Base-by-base conservation (phyloP, 139 green algal species). In the Pleodorina starrii region DNA sequence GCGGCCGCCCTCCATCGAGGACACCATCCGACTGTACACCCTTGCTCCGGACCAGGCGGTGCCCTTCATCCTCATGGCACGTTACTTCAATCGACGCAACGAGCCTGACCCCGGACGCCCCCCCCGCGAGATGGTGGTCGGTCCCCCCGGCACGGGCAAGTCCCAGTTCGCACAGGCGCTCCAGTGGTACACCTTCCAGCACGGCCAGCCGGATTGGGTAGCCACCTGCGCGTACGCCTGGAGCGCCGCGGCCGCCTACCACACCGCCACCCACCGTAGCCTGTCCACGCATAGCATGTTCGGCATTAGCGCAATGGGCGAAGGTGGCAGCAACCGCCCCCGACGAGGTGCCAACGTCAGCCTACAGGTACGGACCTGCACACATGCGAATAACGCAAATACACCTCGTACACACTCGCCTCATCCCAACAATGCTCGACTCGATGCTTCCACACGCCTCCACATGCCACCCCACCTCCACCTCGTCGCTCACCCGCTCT, bases 101-200 rank as follows among this genome's bases (percentile, higher is more conserved):
- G 7, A 27, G 43, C 60, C 72, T 0, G 6, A 43, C 0, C 38
- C 60, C 27, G 27, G 25, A 60, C 11, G 1, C 0, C 59, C 81
- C 4, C 40, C 60, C 17, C 81, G 27, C 42, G 1, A 79, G 27
- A 38, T 87, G 21, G 27, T 87, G 2, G 40, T 87, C 38, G 81
- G 81, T 25, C 29, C 40, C 2, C 81, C 81, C 40, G 81, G 81
- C 60, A 87, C 63, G 4, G 81, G 81, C 60, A 87, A 87, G 63
- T 60, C 29, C 59, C 57, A 77, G 40, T 35, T 87, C n/a, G 68
- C 78, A 5, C 38, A 77, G 21, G 46, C 81, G 27, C 60, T 87
- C 9, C 57, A 59, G 27, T 87, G 81, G 81, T 79, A 68, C 46
- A 68, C 42, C 0, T 87, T 79, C 81, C 81, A 87, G 60, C 63